These are phyloP conservation scores for Sutorius australiensis DNA, from an alignment of 768 basidiomycete genomes.

Conservation along the genomic window DNA sequence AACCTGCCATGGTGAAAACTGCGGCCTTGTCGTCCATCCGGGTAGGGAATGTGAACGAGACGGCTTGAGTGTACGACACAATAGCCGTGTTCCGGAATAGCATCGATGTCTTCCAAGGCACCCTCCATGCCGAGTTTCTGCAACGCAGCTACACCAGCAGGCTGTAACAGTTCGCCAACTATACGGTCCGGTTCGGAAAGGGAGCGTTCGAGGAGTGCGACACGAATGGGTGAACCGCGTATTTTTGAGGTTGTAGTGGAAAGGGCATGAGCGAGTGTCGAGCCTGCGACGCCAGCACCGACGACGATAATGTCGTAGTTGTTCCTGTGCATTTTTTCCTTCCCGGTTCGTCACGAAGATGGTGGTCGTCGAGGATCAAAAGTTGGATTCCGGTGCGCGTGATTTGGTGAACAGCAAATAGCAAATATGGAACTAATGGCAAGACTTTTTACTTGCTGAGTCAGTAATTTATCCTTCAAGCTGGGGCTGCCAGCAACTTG, in stretches of 20 bases:
- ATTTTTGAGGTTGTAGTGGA: conserved; percentile 45
- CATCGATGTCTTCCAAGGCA: conserved; percentile 84
- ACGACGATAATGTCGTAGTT: conserved; percentile 82
- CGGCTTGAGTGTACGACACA: conserved; percentile 62
- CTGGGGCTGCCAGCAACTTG: neutral
- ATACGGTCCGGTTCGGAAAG: conserved; percentile 93
- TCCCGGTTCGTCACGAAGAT: neutral
- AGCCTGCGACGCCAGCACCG: conserved; percentile 90
- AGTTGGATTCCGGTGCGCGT: neutral
- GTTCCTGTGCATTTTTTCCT: conserved; percentile 7
- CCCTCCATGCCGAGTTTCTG: conserved; percentile 70
- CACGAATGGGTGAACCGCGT: conserved; percentile 57
- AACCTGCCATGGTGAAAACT: conserved; percentile 95
- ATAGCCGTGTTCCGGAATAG: conserved; percentile 80
- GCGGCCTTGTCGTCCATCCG: conserved; percentile 63
- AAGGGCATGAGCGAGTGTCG: conserved; percentile 81
- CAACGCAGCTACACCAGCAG: conserved; percentile 80
- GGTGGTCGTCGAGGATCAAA: neutral
- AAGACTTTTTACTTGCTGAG: conserved; percentile 7
- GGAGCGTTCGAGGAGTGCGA: conserved; percentile 88
- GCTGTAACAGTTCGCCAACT: conserved; percentile 95
- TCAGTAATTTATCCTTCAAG: conserved; percentile 10
- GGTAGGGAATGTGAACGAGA: conserved; percentile 88
- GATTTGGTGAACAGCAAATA: neutral
- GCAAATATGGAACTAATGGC: no score